Evolutionary conservation across 768 basidiomycete genomes (phyloP).

Genomic region (Rhizopogon vulgaris): DNA sequence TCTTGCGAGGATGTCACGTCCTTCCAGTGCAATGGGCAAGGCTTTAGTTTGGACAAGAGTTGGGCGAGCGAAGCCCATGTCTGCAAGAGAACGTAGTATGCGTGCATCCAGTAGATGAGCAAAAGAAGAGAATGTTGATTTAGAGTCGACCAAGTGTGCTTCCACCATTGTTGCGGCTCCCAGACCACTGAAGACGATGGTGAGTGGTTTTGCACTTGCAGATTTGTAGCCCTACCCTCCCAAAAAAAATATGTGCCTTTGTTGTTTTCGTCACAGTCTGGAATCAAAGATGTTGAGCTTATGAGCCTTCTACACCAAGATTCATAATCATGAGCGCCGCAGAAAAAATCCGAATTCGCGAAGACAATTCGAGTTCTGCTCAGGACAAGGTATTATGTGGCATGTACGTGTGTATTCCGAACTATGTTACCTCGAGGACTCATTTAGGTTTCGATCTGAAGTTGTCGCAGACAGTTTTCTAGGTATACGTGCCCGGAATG

Average conservation of each 20-base stretch:
- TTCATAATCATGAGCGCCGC: slow-evolving; percentile 8
- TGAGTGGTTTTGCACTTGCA: neutral
- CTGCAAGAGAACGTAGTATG: slow-evolving; percentile 82
- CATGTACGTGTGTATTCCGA: slow-evolving; percentile 31
- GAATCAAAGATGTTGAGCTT: neutral
- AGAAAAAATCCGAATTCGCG: slow-evolving; percentile 7
- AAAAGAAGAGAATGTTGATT: slow-evolving; percentile 52
- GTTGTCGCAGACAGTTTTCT: slow-evolving; percentile 70
- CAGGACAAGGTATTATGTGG: slow-evolving; percentile 31
- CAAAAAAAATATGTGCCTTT: neutral
- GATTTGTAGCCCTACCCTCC: neutral
- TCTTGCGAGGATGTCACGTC: slow-evolving; percentile 85
- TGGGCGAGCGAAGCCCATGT: slow-evolving; percentile 83
- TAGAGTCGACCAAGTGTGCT: slow-evolving; percentile 39
- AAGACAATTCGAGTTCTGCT: neutral
- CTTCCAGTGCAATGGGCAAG: slow-evolving; percentile 87
- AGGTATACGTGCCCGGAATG: slow-evolving; percentile 81
- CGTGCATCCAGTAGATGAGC: slow-evolving; percentile 79
- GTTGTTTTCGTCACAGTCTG: neutral
- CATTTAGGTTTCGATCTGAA: slow-evolving; percentile 21
- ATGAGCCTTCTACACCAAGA: neutral
- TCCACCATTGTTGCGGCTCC: slow-evolving; percentile 34
- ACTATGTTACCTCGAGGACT: neutral
- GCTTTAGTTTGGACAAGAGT: slow-evolving; percentile 90
- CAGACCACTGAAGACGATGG: neutral